Evolutionary conservation across 495 filamentous ascomycete species (phyloP).

Genomic region (Amorphotheca resinae): DNA sequence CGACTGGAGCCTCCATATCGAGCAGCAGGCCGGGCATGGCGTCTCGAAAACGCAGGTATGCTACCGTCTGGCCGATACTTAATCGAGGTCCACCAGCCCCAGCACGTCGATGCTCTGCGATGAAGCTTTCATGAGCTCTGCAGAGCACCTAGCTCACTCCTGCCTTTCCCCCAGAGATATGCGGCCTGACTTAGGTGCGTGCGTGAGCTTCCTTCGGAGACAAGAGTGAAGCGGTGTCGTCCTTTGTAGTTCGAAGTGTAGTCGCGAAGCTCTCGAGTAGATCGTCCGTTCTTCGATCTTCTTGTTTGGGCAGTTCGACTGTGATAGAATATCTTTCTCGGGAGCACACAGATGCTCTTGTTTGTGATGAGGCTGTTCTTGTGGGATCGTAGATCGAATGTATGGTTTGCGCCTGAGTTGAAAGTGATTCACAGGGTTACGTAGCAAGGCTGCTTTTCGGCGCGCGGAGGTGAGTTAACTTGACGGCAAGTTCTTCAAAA

Average conservation of each 20-base stretch:
- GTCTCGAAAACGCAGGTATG: background rate
- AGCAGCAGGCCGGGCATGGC: conserved; percentile 23
- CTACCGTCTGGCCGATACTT: background rate
- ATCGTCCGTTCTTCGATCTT: too few relatives aligned
- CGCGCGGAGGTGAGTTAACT: background rate
- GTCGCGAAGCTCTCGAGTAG: background rate
- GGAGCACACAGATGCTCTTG: too few relatives aligned
- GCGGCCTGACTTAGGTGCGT: too few relatives aligned
- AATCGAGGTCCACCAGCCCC: conserved; percentile 6
- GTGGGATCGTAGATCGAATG: too few relatives aligned
- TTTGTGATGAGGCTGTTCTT: too few relatives aligned
- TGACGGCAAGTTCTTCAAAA: background rate
- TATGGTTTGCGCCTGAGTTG: too few relatives aligned
- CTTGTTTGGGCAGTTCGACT: too few relatives aligned
- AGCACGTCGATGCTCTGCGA: conserved; percentile 8
- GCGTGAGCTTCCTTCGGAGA: too few relatives aligned
- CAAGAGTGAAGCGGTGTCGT: too few relatives aligned
- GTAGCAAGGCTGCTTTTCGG: background rate
- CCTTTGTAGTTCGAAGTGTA: too few relatives aligned
- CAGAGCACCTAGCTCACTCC: conserved; percentile 1
- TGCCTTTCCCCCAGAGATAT: background rate
- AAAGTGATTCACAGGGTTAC: background rate
- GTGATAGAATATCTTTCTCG: too few relatives aligned
- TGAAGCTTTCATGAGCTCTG: conserved; percentile 3
- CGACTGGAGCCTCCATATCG: conserved; percentile 24